Evolutionary conservation across 805 yeast genomes (phyloP), one percentile per base, ranked within the genome.

Genomic region (Candida pini): DNA sequence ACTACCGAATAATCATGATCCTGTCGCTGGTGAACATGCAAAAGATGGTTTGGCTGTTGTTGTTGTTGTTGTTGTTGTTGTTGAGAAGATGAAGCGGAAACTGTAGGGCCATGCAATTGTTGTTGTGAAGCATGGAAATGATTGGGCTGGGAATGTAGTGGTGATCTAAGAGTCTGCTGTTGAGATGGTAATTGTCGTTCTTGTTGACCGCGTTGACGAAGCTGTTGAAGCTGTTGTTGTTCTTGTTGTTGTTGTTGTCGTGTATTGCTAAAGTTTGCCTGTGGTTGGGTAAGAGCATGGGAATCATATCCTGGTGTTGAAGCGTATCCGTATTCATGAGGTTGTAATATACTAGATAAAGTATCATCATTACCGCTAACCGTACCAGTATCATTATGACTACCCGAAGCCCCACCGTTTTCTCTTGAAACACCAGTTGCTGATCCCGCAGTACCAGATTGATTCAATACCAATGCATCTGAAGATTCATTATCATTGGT

Each of bases 261-360:
- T 8, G 43, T 32, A 35, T 34, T 34, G 17, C 33, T 28, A 34
- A 36, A 40, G 9, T 36, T 19, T 6, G 41, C 32, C 23, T 36
- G 46, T 10, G 40, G 45, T 26, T 39, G 43, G 17, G 33, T 40
- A 19, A 36, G 39, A 18, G 39, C 41, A 27, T 22, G 30, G 17
- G 15, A 23, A 6, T 26, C 20, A 9, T 42, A 31, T 26, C 35
- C 6, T 6, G 37, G 44, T 13, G 30, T 26, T 16, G 18, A 29
- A 13, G 37, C 34, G 22, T 39, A 44, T 16, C 31, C 20, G 31
- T 33, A 44, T 4, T 45, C 49, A 5, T 44, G 26, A n/a, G 45
- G 10, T 10, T 45, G 45, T 28, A 42, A 34, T 9, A 45, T 40
- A 26, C 21, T 34, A 9, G 41, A 30, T 17, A 40, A 28, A 10